Evolutionary conservation across 768 basidiomycete genomes (phyloP), one percentile per base, ranked within the genome.

Genomic region (Gyrodon lividus): DNA sequence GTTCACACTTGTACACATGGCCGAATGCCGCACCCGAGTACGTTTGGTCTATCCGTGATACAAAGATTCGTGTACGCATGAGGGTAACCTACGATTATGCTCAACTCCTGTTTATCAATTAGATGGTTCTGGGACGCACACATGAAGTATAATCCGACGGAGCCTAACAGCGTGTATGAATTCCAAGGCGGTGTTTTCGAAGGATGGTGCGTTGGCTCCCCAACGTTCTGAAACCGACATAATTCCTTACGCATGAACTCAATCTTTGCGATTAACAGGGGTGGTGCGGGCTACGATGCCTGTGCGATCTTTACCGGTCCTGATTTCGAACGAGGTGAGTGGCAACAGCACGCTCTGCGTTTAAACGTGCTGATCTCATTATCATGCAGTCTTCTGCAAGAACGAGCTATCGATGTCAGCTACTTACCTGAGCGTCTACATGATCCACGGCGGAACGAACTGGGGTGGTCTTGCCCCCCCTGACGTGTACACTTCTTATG

Each of bases 391-490:
- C 41, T 55, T 54, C 31, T 50, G 61, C 50, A 65, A 66, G 45
- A 65, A 65, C n/a, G 41, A 55, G 19, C 20, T 56, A 7, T 24
- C 58, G 10, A 63, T 56, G 54, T 57, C 56, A 28, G 44, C 50
- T 49, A 43, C 48, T 2, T 54, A 55, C 22, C 39, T 59, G 74
- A 79, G 72, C 55, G 63, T 82, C 14, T 82, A 82, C 57, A 81
- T 85, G 84, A 61, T 78, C 8, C 81, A 77, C 59, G 83, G 83
- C 3, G 83, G 83, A 24, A 85, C 83, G 1, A 83, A 84, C 44
- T 83, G 81, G 81, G 83, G 82, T 6, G 64, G 64, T 37, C 81
- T 80, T 1, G 66, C 78, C 1, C 74, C 79, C 57, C 82, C 82
- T 4, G 80, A 80, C 1, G 77, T 76, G 46, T 82, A 82, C 57